Percentiles rank a stretch among this genome's conserved stretches.
phyloP scores from a whole-genome alignment of 805 yeast genomes.

The Helenozyma baotianmanensis region DNA sequence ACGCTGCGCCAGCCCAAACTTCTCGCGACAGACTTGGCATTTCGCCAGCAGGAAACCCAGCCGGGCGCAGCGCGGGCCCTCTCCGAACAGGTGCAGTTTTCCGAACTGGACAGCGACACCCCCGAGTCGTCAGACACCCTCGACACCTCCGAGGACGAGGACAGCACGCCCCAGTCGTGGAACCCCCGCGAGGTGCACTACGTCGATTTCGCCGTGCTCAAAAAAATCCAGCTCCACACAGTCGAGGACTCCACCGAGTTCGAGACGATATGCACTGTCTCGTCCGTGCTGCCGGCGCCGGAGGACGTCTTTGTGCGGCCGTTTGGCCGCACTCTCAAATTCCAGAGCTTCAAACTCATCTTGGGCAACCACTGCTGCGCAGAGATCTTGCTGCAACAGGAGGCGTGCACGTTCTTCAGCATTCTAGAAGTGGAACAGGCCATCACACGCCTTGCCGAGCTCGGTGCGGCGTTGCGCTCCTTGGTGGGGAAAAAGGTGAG shows the following conservation, averaged over 20 bases:
- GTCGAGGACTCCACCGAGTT: constrained; percentile 3
- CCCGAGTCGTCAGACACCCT: neutral
- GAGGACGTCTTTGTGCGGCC: constrained; percentile 12
- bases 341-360: constrained; percentile 7
- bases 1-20: no score
- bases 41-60: no score
- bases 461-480: neutral
- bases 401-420: constrained; percentile 11
- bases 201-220: neutral
- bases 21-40: no score
- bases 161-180: neutral
- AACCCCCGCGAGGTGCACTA: neutral
- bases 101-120: no score
- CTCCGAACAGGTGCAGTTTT: no score
- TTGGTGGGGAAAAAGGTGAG: constrained; percentile 1
- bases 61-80: no score
- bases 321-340: constrained; percentile 11
- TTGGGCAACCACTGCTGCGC: constrained; percentile 1
- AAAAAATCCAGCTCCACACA: neutral
- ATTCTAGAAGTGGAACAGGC: constrained; percentile 14
- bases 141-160: neutral
- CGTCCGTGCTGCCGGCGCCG: constrained; percentile 5
- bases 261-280: constrained; percentile 1
- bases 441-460: constrained; percentile 4
- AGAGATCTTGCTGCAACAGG: constrained; percentile 9